Conservation (phyloP, 192 early-diverging fungal species). For the Jimgerdemannia lactiflua region DNA sequence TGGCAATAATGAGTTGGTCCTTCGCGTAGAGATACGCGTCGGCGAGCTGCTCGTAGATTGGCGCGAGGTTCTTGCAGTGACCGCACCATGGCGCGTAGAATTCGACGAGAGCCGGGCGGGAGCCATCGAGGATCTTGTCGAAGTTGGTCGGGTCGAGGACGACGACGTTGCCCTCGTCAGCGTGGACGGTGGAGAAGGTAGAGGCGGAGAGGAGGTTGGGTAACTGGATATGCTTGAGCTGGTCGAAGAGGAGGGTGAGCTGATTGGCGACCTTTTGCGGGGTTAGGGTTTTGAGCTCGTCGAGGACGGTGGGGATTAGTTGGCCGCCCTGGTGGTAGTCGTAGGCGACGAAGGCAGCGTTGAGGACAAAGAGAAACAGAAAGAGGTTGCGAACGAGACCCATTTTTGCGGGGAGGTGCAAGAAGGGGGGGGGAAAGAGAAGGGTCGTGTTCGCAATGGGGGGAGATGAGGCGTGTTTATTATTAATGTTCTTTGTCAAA, state of each 20-base stretch:
- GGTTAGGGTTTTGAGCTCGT: conserved; percentile 28
- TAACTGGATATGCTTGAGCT: conserved; percentile 28
- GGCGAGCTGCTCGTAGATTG: conserved; percentile 79
- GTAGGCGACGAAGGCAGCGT: conserved; percentile 26
- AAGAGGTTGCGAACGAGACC: conserved; percentile 29
- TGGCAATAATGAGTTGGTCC: conserved; percentile 84
- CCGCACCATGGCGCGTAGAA: conserved; percentile 92
- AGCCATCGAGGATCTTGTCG: conserved; percentile 65
- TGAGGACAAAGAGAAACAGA: conserved; percentile 23
- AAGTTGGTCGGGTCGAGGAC: conserved; percentile 59
- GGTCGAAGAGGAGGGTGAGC: conserved; percentile 25
- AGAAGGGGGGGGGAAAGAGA: background rate
- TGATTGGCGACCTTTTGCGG: conserved; percentile 22
- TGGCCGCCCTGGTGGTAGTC: conserved; percentile 30
- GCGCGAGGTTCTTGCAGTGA: conserved; percentile 76
- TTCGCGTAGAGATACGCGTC: conserved; percentile 69
- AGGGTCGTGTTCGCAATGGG: too few relatives aligned
- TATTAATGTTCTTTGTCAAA: too few relatives aligned
- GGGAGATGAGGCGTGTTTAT: too few relatives aligned
- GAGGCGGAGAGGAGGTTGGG: conserved; percentile 18
- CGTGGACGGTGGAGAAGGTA: background rate
- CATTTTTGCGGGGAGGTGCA: conserved; percentile 15
- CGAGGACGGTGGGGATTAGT: conserved; percentile 20
- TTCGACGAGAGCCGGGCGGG: conserved; percentile 75
- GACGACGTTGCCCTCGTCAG: conserved; percentile 42